Base-by-base conservation (phyloP, 371 early-diverging fungal genomes). In the Circinella umbellata region DNA sequence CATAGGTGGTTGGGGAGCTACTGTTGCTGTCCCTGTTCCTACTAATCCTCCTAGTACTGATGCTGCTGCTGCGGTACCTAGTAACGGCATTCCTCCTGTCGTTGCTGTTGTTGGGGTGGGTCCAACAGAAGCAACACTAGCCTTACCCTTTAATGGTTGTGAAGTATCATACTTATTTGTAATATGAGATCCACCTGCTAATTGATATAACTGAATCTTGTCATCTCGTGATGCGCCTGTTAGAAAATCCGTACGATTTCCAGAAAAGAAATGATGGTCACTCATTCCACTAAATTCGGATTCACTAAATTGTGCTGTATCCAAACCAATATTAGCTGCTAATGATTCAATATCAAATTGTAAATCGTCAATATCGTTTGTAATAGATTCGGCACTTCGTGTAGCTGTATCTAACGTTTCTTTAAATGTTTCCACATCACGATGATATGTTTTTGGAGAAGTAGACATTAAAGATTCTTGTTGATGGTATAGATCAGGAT, bases 331-430 rank as follows among this genome's bases (percentile, higher is more conserved):
- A 48, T 76, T 65, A n/a, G 64, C 68, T 3, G 81, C 81, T 17
- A 81, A 60, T 34, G 73, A 68, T 47, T 81, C 81, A 53, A 81
- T 76, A 60, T 81, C 74, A 3, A 69, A 51, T 67, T 81, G 75
- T 1, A 81, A 59, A 37, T 69, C 57, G 61, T 81, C 77, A 69
- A 81, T 81, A 42, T 78, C 81, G 18, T 76, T 69, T 6, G 75
- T 63, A 34, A 81, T 81, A 2, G 75, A 65, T 59, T 78, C 73
- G 11, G 81, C 81, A 17, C 79, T 78, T 15, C 69, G 63, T 4
- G 77, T 68, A 7, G 80, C 75, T 2, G 72, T 64, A 61, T 75
- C 69, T 9, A 76, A 35, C 9, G 79, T 76, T 18, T 73, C 64
- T 9, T 75, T 72, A 34, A 76, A 80, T 14, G 69, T 69, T 6